A percentile compares a stretch with the other conserved stretches of the same genome.
Conservation (phyloP, 1,139 yeast genomes). For the Insectozyma bohioensis region DNA sequence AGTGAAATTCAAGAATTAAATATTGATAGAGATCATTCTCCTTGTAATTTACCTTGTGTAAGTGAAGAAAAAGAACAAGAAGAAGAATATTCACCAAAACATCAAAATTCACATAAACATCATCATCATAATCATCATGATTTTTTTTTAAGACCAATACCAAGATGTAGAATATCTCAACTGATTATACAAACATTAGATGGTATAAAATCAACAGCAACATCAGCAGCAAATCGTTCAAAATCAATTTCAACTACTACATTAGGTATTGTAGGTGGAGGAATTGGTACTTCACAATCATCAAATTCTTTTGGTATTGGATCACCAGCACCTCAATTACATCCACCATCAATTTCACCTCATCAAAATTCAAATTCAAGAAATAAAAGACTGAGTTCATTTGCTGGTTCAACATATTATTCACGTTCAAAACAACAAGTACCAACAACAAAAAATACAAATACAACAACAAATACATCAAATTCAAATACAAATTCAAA, state of each 20-base stretch:
- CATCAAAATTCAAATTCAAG: background rate
- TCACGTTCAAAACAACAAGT: slow-evolving; percentile 6
- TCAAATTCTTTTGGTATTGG: slow-evolving; percentile 3
- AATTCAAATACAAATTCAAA: too few relatives aligned
- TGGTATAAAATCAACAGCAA: slow-evolving; percentile 3
- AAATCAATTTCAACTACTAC: slow-evolving; percentile 1
- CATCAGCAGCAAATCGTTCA: background rate
- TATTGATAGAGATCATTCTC: too few relatives aligned
- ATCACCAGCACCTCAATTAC: slow-evolving; percentile 1
- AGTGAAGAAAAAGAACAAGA: too few relatives aligned
- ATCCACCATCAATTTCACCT: background rate
- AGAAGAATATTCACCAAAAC: slow-evolving; percentile 2
- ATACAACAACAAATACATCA: slow-evolving; percentile 9
- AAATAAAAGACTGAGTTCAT: slow-evolving; percentile 12
- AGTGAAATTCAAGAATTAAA: slow-evolving; percentile 5
- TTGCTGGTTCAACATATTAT: slow-evolving; percentile 14
- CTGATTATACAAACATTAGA: slow-evolving; percentile 23
- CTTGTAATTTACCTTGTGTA: too few relatives aligned
- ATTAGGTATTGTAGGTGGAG: too few relatives aligned
- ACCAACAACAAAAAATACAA: background rate
- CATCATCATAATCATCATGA: slow-evolving; percentile 1
- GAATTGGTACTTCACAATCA: background rate
- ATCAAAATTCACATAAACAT: slow-evolving; percentile 2
- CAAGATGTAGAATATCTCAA: slow-evolving; percentile 26
- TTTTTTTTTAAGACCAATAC: slow-evolving; percentile 16